Evolutionary conservation across 2,329 filamentous ascomycete species (phyloP), one percentile per base, ranked within the genome.

Genomic region (Penicillium paneum): DNA sequence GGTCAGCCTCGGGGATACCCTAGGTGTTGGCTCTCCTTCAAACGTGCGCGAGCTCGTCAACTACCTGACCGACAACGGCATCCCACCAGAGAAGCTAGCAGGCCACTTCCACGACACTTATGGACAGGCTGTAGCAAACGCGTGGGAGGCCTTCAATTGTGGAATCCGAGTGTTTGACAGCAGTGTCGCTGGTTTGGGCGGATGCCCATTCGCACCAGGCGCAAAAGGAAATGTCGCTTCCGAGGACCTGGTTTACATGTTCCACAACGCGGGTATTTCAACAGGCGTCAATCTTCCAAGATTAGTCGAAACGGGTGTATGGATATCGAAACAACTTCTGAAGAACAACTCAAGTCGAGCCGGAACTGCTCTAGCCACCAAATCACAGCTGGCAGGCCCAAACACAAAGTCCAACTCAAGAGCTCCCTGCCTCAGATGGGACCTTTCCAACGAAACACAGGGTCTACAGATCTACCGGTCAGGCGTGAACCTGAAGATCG

Each of bases 81-180:
- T 95, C 17, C 80, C 86, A 19, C 81, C 81, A 51, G 83, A 86
- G 64, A 86, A 89, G 64, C 74, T 95, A 11, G 89, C 89, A 0
- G 85, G 92, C 76, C 91, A 96, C 72, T 93, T 95, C 66, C 91
- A 96, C 71, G 90, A 96, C 67, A 95, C 91, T 1, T 93, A 91
- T 68, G 90, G 90, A 1, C 88, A 91, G 76, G 90, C 90, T 1
- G 77, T 93, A n/a, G 87, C 91, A 8, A 95, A 95, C 68, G 87
- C 86, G 5, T 85, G 89, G 11, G 85, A 92, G 0, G 86, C 87
- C 35, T 81, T 94, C 29, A 87, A 90, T 67, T 84, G 89, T 62
- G 91, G 91, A 0, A 82, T 95, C 38, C 77, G 89, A 31, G 89
- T 83, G 0, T 94, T 95, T 68, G 91, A 96, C 67, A 84, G 83